A percentile compares a stretch with the other conserved stretches of the same genome.
phyloP scores from a whole-genome alignment of 495 filamentous ascomycete species.

The Zalerion maritima region DNA sequence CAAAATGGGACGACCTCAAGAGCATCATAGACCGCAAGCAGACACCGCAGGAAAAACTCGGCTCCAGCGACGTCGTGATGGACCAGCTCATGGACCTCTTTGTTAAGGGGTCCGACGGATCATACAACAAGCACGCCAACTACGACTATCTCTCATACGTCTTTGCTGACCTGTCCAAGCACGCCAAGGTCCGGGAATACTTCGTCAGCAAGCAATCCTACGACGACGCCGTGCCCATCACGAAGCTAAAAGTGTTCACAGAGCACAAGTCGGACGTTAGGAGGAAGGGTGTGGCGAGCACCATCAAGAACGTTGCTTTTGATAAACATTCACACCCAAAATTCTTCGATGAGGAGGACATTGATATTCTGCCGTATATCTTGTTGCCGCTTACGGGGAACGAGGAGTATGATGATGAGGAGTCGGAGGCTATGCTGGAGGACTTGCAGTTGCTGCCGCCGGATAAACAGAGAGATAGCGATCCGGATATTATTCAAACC shows the following conservation, averaged over 20 bases:
- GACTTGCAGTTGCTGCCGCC: constrained; percentile 79
- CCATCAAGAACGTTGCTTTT: constrained; percentile 76
- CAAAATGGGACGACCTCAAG: constrained; percentile 60
- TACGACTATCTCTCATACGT: constrained; percentile 89
- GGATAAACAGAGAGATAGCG: constrained; percentile 70
- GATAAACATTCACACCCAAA: constrained; percentile 53
- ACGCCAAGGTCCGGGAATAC: constrained; percentile 56
- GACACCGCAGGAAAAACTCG: constrained; percentile 37
- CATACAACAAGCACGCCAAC: constrained; percentile 72
- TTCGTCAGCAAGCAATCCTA: constrained; percentile 60
- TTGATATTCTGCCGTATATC: constrained; percentile 76
- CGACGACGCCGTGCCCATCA: constrained; percentile 64
- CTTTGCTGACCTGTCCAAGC: constrained; percentile 82
- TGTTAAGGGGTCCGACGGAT: constrained; percentile 70
- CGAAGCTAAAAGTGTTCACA: constrained; percentile 84
- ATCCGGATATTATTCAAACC: constrained; percentile 59
- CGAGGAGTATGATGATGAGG: constrained; percentile 54
- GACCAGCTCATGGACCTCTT: constrained; percentile 93
- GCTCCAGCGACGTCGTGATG: constrained; percentile 59
- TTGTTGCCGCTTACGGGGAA: constrained; percentile 50
- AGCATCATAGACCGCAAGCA: constrained; percentile 51
- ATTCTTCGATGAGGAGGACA: constrained; percentile 51
- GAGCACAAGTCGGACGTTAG: constrained; percentile 68
- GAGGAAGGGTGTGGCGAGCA: constrained; percentile 77
- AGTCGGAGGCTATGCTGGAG: constrained; percentile 63